Evolutionary conservation across 352 stramenopile genomes (phyloP).

Genomic region (Aphanomyces astaci): DNA sequence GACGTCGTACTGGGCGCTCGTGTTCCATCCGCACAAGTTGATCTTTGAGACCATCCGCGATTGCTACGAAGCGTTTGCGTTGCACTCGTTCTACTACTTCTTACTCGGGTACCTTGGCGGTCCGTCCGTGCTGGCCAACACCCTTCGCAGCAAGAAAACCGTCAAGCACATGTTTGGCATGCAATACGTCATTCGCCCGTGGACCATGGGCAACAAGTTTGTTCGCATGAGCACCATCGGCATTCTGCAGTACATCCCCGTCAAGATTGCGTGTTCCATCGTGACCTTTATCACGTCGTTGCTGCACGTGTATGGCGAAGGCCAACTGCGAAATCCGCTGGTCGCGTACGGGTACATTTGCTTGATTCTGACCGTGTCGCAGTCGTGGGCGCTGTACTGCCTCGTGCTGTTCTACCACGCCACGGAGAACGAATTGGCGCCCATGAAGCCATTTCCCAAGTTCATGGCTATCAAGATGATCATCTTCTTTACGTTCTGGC

Average conservation of each 20-base stretch:
- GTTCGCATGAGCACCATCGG: conserved; percentile 87
- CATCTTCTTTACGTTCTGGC: conserved; percentile 95
- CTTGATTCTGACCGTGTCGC: conserved; percentile 83
- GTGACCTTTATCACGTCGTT: conserved; percentile 81
- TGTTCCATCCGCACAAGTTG: conserved; percentile 86
- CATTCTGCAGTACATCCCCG: conserved; percentile 90
- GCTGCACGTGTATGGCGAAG: conserved; percentile 83
- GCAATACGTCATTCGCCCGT: conserved; percentile 76
- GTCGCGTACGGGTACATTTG: conserved; percentile 84
- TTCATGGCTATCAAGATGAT: conserved; percentile 92
- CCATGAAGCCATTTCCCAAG: conserved; percentile 87
- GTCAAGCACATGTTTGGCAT: conserved; percentile 68
- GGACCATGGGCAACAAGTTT: conserved; percentile 91
- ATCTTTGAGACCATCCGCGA: conserved; percentile 87
- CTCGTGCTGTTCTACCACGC: conserved; percentile 91
- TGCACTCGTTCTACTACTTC: conserved; percentile 92
- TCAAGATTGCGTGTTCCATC: conserved; percentile 82
- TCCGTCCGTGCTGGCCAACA: conserved; percentile 70
- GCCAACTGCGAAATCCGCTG: conserved; percentile 77
- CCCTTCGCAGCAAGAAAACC: conserved; percentile 78
- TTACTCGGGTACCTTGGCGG: conserved; percentile 84
- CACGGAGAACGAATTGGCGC: conserved; percentile 83
- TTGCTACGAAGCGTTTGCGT: conserved; percentile 90
- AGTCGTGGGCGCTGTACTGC: conserved; percentile 91
- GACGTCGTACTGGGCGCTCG: conserved; percentile 84